Percentiles rank a stretch among this genome's conserved stretches.
phyloP scores from a whole-genome alignment of 768 basidiomycete species.

The Pisolithus tinctorius region DNA sequence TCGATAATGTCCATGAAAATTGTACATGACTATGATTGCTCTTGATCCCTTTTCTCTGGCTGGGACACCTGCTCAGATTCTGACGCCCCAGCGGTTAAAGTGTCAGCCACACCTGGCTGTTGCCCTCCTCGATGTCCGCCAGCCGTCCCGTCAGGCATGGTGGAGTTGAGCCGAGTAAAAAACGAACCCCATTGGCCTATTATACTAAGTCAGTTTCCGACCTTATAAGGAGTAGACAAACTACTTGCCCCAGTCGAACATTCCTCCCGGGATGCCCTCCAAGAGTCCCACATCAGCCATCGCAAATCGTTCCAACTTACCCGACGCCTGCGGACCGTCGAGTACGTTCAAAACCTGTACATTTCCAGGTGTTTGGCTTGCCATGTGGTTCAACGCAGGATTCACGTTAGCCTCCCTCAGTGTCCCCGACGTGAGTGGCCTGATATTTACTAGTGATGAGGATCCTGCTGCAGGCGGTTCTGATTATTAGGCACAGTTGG shows the following conservation, averaged over 20 bases:
- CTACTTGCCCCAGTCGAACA: conserved; percentile 81
- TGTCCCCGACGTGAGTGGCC: conserved; percentile 33
- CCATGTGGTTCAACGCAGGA: conserved; percentile 59
- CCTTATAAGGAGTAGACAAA: conserved; percentile 14
- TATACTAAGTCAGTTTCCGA: conserved; percentile 2
- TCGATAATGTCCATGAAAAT: too few relatives aligned
- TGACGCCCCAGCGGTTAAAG: background rate
- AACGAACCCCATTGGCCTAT: conserved; percentile 85
- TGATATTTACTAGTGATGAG: conserved; percentile 50
- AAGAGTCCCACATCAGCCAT: conserved; percentile 63
- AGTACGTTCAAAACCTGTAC: conserved; percentile 76
- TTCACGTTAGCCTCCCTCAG: conserved; percentile 55
- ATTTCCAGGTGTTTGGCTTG: conserved; percentile 33
- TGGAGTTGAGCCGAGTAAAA: conserved; percentile 52
- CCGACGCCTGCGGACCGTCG: conserved; percentile 50
- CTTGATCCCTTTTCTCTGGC: too few relatives aligned
- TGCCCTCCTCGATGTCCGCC: conserved; percentile 1
- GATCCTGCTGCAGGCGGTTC: conserved; percentile 12
- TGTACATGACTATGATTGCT: too few relatives aligned
- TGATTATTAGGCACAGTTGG: conserved; percentile 7
- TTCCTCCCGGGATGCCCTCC: conserved; percentile 73
- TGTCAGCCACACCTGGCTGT: background rate
- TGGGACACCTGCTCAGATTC: too few relatives aligned
- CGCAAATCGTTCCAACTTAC: conserved; percentile 55
- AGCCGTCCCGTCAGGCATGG: conserved; percentile 2